These are phyloP conservation scores for Heterobasidion parviporum DNA, from an alignment of 1,284 basidiomycete species.

Conservation along the genomic window DNA sequence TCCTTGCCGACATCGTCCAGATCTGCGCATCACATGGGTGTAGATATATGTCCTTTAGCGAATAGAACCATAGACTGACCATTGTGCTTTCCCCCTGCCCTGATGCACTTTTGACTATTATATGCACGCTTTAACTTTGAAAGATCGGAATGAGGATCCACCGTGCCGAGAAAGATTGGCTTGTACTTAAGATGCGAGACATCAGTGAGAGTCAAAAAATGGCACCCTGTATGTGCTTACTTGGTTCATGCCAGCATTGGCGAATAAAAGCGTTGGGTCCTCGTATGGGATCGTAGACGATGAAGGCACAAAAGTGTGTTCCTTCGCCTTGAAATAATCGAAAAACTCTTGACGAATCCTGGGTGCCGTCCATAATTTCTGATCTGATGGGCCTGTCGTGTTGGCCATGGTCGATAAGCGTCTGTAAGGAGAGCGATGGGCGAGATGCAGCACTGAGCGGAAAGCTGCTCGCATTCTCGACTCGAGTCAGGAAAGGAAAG, in stretches of 20 bases:
- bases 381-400: background rate
- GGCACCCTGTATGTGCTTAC: constrained; percentile 20
- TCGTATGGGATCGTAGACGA: constrained; percentile 95
- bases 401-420: background rate
- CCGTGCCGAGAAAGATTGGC: constrained; percentile 92
- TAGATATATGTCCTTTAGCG: background rate
- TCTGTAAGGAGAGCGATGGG: background rate
- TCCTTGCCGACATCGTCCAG: constrained; percentile 98
- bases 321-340: constrained; percentile 71
- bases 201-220: constrained; percentile 9
- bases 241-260: constrained; percentile 98
- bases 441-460: background rate
- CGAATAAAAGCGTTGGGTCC: constrained; percentile 93
- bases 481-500: background rate
- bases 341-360: constrained; percentile 67
- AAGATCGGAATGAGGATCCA: constrained; percentile 87
- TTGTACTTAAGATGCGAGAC: constrained; percentile 64
- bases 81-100: constrained; percentile 98
- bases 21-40: constrained; percentile 40
- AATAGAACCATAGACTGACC: constrained; percentile 36
- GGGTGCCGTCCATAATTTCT: background rate
- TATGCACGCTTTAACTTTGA: constrained; percentile 88
- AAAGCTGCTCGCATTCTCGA: background rate
- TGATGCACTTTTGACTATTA: constrained; percentile 97
- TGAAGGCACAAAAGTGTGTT: constrained; percentile 90